phyloP scores from a whole-genome alignment of 2,329 filamentous ascomycete genomes.

The Whalleya microplaca region DNA sequence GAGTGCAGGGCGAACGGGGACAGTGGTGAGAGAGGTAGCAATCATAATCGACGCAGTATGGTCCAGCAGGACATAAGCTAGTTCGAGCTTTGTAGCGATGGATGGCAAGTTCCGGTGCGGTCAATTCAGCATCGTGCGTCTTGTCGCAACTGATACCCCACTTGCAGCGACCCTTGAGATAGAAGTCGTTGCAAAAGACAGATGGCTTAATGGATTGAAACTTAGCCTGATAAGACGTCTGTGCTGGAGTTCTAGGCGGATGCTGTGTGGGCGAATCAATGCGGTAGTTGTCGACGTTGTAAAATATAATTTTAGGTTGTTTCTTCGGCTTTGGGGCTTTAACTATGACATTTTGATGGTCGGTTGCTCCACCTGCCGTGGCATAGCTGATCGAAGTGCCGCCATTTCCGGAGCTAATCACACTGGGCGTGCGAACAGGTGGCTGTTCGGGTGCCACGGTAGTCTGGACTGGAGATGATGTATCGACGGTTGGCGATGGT shows the following conservation, averaged over 20 bases:
- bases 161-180: constrained; percentile 38
- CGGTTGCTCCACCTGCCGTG: constrained; percentile 36
- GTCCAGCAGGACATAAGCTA: constrained; percentile 38
- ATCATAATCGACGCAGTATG: constrained; percentile 38
- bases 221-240: constrained; percentile 37
- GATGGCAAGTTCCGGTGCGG: constrained; percentile 37
- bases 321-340: constrained; percentile 39
- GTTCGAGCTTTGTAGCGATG: constrained; percentile 42
- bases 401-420: constrained; percentile 40
- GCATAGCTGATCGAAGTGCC: constrained; percentile 41
- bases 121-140: constrained; percentile 37
- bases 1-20: constrained; percentile 33
- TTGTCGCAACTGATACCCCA: constrained; percentile 37
- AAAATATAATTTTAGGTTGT: constrained; percentile 35
- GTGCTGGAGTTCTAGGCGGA: constrained; percentile 36
- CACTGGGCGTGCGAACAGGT: constrained; percentile 28
- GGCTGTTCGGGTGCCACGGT: constrained; percentile 17
- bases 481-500: constrained; percentile 10
- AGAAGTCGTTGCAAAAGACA: constrained; percentile 41
- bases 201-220: constrained; percentile 35
- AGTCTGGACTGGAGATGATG: constrained; percentile 18
- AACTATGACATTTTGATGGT: constrained; percentile 40
- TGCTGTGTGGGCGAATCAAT: constrained; percentile 38
- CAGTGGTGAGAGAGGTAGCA: constrained; percentile 42
- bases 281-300: constrained; percentile 36